A percentile compares a stretch with the other conserved stretches of the same genome.
Conservation (phyloP, 2,329 filamentous ascomycete genomes). For the Pezicula rhizophila region DNA sequence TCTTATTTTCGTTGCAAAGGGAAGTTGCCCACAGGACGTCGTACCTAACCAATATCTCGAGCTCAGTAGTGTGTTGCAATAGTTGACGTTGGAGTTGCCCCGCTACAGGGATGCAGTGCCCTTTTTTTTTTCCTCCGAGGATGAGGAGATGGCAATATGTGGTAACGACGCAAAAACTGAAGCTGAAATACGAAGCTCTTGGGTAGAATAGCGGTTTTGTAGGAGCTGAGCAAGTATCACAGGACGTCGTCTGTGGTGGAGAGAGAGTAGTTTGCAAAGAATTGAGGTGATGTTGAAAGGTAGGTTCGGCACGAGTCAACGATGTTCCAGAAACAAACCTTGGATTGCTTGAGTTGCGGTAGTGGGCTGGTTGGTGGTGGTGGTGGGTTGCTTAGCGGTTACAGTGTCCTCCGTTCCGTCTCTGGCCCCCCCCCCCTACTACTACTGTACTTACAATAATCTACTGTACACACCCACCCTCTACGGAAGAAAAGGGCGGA, state of each 20-base stretch:
- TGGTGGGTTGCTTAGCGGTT: neutral
- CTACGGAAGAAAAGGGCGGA: no score
- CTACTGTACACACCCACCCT: no score
- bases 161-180: neutral
- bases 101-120: conserved; percentile 18
- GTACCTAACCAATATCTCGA: conserved; percentile 16
- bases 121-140: conserved; percentile 7
- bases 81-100: conserved; percentile 18
- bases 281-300: neutral
- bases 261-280: neutral
- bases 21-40: conserved; percentile 2
- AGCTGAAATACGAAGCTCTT: no score
- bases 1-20: conserved; percentile 1
- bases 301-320: neutral
- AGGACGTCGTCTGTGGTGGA: neutral
- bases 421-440: no score
- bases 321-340: conserved; percentile 1
- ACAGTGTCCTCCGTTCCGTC: no score
- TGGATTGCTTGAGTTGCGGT: neutral
- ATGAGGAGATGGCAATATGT: conserved; percentile 2
- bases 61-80: conserved; percentile 17
- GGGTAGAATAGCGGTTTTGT: no score
- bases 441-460: no score
- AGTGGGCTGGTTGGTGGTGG: no score
- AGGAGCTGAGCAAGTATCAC: neutral